These are phyloP conservation scores for Rhodosporidiobolus odoratus DNA, from an alignment of 768 basidiomycete species.

Conservation along the genomic window DNA sequence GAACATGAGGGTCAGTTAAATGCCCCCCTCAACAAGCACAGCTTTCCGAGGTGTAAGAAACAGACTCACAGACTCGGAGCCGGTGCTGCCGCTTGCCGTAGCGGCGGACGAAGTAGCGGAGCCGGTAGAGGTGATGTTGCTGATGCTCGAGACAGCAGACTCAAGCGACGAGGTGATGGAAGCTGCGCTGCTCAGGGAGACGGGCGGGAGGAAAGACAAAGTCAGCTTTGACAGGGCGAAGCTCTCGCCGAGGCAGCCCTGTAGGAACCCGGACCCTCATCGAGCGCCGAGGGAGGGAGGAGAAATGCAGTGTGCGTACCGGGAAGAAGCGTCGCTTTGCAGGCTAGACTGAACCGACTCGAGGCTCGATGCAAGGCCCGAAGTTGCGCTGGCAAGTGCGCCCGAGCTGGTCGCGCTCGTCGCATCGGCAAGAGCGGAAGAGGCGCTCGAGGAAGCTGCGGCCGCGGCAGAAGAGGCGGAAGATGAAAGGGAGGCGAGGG, in stretches of 20 bases:
- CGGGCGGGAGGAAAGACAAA: background rate
- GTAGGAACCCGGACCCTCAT: too few species aligned
- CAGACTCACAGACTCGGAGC: background rate
- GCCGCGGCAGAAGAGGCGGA: background rate
- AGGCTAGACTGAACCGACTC: background rate
- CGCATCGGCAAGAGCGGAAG: background rate
- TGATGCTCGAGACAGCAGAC: background rate
- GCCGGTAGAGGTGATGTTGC: background rate
- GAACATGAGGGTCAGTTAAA: background rate
- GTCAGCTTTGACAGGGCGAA: background rate
- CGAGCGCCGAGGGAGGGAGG: background rate
- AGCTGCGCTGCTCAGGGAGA: background rate
- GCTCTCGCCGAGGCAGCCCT: too few species aligned
- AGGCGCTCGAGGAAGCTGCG: background rate
- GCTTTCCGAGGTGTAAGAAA: background rate
- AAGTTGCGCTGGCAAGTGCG: background rate
- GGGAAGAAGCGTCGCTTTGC: background rate
- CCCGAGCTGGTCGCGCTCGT: background rate
- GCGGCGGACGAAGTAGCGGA: background rate
- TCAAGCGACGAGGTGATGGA: background rate
- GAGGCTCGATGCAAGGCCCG: background rate
- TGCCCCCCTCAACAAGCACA: background rate
- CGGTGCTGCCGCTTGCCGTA: background rate
- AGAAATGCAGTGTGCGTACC: background rate
- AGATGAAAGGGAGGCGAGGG: background rate